These are phyloP conservation scores for Paecilomyces fulvus DNA, from an alignment of 2,329 filamentous ascomycete genomes.

Conservation along the genomic window DNA sequence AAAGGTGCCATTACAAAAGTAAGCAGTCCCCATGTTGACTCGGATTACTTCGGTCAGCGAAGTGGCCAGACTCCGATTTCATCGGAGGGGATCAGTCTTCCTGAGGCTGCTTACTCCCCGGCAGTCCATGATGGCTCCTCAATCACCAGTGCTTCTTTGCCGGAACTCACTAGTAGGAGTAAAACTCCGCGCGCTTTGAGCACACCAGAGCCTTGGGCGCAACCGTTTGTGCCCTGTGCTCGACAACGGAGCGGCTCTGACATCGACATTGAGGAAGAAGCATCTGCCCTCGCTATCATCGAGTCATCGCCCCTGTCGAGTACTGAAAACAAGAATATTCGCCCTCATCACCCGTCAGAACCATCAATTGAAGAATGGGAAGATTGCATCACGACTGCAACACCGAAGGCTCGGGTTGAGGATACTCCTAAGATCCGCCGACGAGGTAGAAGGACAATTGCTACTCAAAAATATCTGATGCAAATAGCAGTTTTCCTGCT, in stretches of 20 bases:
- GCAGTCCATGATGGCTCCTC: background rate
- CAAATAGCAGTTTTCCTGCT: background rate
- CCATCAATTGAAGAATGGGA: background rate
- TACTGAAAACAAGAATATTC: background rate
- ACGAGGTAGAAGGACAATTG: background rate
- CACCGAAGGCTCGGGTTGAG: background rate
- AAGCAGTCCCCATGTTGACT: background rate
- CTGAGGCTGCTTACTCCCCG: background rate
- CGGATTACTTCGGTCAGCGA: background rate
- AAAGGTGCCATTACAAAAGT: background rate
- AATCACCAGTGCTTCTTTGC: background rate
- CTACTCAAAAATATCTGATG: background rate
- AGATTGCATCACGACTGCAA: background rate
- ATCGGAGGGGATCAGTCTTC: background rate
- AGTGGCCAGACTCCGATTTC: background rate
- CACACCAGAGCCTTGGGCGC: background rate
- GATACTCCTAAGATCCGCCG: background rate
- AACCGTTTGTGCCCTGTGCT: background rate
- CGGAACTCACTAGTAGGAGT: background rate
- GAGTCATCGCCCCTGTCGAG: background rate
- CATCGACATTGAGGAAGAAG: background rate
- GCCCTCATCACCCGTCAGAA: background rate
- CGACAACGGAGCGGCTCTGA: background rate
- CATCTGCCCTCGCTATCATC: background rate
- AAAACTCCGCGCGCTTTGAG: background rate